A percentile compares a stretch with the other conserved stretches of the same genome.
Evolutionary conservation across 2,329 filamentous ascomycete genomes (phyloP).

Genomic region (Pyricularia grisea): DNA sequence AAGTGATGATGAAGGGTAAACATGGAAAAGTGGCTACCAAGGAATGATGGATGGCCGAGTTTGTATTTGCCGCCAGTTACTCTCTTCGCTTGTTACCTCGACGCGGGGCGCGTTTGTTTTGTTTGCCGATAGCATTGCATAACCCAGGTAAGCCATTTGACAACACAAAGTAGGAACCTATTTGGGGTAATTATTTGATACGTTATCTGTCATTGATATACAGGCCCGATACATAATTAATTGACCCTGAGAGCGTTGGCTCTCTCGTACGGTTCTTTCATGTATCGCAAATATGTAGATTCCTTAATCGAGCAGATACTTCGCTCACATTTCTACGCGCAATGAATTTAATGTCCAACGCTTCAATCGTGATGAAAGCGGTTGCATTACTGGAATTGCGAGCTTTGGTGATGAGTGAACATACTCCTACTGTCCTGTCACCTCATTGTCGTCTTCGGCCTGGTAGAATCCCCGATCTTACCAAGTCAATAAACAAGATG

Average conservation of each 20-base stretch:
- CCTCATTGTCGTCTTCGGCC: background rate
- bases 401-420: background rate
- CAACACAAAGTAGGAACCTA: background rate
- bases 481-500: background rate
- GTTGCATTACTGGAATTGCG: background rate
- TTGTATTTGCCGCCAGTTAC: background rate
- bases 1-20: background rate
- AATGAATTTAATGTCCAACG: too few relatives aligned
- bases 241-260: too few relatives aligned
- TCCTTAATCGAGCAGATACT: too few relatives aligned
- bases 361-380: background rate
- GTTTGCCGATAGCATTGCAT: background rate
- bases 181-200: background rate
- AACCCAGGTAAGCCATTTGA: background rate
- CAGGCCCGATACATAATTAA: too few relatives aligned
- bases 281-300: too few relatives aligned
- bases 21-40: background rate
- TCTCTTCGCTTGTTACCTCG: background rate
- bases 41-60: background rate
- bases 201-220: background rate
- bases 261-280: too few relatives aligned
- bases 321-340: too few relatives aligned
- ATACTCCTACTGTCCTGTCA: background rate
- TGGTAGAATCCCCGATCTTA: background rate
- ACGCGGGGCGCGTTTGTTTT: background rate